Evolutionary conservation across 805 yeast species (phyloP), one percentile per base, ranked within the genome.

Genomic region (Starmerella floris): DNA sequence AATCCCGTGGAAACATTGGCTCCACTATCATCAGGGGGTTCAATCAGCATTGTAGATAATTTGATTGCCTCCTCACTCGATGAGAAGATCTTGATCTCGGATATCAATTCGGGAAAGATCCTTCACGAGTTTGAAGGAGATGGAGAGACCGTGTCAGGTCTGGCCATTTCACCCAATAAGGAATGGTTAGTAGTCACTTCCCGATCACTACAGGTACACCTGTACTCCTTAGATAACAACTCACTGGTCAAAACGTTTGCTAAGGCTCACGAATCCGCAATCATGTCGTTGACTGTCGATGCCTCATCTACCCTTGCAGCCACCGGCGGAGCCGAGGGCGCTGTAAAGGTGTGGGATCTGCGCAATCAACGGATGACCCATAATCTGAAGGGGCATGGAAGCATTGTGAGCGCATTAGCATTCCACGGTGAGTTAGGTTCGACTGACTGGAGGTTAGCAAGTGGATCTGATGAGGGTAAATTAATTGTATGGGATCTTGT

Each of bases 311-410:
- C 94, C 2, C 66, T 91, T 30, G 74, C 87, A 55, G 94, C 95
- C 17, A 77, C 91, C 56, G 99, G 99, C 31, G 85, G 94, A 37
- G 81, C 96, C 1, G 98, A 91, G 61, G 97, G 98, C 37, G 72
- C 77, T 33, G 80, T 87, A 16, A 77, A 83, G 35, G 93, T 91
- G 1, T 85, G 94, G 79, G 99, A 91, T 60, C 70, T 91, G 30
- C 87, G 77, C 50, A 85, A 85, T 28, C 87, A 91, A 1, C 83
- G 72, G 51, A 74, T 80, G 3, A 91, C 98, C 0, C 98, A 91
- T 61, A 77, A 83, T 13, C 70, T 91, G 44, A 80, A 82, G 59
- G 97, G 98, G 1, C 99, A 91, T 59, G 94, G 95, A 19, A 78
- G 91, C 11, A 80, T 94, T 2, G 70, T 88, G 32, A 79, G 94